phyloP scores from a whole-genome alignment of 2,329 filamentous ascomycete species.

The Geosmithia morbida region DNA sequence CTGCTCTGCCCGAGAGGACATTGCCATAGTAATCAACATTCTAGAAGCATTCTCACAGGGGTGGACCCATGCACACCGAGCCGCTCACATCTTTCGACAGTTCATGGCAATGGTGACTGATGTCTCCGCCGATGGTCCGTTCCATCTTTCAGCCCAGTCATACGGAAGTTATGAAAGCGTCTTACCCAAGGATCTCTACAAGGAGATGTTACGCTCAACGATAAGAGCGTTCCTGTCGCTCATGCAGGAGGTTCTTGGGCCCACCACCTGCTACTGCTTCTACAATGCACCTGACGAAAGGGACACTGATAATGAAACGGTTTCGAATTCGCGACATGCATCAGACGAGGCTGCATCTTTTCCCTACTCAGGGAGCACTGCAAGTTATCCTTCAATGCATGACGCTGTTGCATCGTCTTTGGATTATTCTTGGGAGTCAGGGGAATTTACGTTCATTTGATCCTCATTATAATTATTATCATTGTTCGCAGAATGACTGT shows the following conservation, averaged over 20 bases:
- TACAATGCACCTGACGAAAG: background rate
- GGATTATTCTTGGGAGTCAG: no score
- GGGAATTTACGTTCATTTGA: no score
- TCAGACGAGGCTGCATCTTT: background rate
- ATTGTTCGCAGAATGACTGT: no score
- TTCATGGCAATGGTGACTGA: background rate
- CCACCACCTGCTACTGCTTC: background rate
- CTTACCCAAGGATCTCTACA: background rate
- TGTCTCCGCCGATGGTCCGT: background rate
- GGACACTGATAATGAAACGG: background rate
- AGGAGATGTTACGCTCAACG: background rate
- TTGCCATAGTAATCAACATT: conserved; percentile 16
- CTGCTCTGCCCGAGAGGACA: conserved; percentile 21
- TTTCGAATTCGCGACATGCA: background rate
- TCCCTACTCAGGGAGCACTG: background rate
- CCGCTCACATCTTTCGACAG: conserved; percentile 13
- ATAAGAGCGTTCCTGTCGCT: background rate
- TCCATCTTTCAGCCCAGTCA: background rate
- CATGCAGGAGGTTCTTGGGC: conserved; percentile 1
- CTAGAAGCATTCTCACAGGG: conserved; percentile 21
- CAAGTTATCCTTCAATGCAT: background rate
- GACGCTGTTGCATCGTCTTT: no score
- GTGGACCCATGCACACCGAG: conserved; percentile 19
- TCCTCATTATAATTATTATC: no score
- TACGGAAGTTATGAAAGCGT: background rate